Evolutionary conservation across 129 eudicot species (phyloP).

Genomic region (Silybum marianum): DNA sequence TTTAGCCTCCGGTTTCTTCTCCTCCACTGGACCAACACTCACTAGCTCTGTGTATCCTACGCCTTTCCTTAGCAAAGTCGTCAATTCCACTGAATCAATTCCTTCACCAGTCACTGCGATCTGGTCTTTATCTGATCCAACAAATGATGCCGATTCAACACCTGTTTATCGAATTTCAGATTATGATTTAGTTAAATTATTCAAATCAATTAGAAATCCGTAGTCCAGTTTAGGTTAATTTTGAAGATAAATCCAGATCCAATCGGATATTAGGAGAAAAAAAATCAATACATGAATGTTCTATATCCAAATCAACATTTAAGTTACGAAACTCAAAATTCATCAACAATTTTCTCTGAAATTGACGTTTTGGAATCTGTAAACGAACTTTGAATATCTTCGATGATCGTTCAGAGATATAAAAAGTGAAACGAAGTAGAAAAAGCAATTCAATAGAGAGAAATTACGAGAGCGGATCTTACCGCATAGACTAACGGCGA

Average conservation of each 20-base stretch:
- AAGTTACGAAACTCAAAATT: not conserved
- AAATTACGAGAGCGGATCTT: not conserved
- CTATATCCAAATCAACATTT: not conserved
- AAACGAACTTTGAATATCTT: not conserved
- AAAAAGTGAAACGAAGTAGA: not conserved
- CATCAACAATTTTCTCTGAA: not conserved
- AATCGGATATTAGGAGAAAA: not conserved
- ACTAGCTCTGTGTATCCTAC: conserved; percentile 29
- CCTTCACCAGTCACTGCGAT: conserved; percentile 45
- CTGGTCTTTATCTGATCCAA: conserved; percentile 32
- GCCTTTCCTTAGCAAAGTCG: conserved; percentile 19
- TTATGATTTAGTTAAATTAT: not conserved
- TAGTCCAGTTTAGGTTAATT: not conserved
- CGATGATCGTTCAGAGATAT: not conserved
- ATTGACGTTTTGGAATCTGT: not conserved
- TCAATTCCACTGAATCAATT: conserved; percentile 26
- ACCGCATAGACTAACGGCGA: conserved; percentile 35
- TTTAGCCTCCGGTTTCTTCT: conserved; percentile 1
- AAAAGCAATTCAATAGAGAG: not conserved
- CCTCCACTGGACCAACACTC: conserved; percentile 31
- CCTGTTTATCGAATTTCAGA: conserved; percentile 25
- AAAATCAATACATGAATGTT: not conserved
- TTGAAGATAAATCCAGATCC: not conserved
- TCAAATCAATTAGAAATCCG: not conserved
- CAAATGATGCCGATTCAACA: conserved; percentile 30